Percentiles rank a stretch among this genome's conserved stretches.
Conservation (phyloP, 306 rosid genomes). For the Argentina anserina region DNA sequence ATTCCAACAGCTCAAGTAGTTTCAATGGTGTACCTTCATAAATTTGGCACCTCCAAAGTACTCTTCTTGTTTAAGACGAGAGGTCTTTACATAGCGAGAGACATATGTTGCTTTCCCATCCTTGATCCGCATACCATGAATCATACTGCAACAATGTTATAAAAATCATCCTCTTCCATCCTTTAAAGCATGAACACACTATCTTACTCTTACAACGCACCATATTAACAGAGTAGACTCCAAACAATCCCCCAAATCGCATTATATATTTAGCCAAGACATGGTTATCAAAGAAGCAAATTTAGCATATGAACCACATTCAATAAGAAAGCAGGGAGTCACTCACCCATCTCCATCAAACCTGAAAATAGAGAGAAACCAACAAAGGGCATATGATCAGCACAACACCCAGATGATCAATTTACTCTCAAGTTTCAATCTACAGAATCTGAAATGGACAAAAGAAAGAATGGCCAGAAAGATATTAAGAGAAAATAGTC, state of each 20-base stretch:
- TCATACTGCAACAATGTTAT: conserved; percentile 56
- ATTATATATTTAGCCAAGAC: background rate
- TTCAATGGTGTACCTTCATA: conserved; percentile 55
- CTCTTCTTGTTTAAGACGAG: conserved; percentile 90
- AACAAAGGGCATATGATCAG: conserved; percentile 31
- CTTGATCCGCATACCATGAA: conserved; percentile 92
- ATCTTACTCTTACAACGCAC: background rate
- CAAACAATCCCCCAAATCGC: background rate
- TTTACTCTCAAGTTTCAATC: background rate
- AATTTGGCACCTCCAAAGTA: conserved; percentile 80
- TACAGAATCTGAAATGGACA: background rate
- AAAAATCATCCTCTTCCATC: background rate
- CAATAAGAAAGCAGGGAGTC: conserved; percentile 15
- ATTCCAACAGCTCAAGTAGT: background rate
- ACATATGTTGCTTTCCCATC: conserved; percentile 89
- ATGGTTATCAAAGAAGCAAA: background rate
- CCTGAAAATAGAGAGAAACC: conserved; percentile 52
- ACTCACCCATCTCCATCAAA: conserved; percentile 98
- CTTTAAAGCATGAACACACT: background rate
- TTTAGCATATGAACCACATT: background rate
- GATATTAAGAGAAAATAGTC: background rate
- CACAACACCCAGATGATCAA: conserved; percentile 15
- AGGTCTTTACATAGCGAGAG: conserved; percentile 77
- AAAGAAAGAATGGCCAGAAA: background rate
- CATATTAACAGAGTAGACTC: background rate